These are phyloP conservation scores for Aechmea fasciata DNA, from an alignment of 176 grass and related monocot species.

Conservation along the genomic window DNA sequence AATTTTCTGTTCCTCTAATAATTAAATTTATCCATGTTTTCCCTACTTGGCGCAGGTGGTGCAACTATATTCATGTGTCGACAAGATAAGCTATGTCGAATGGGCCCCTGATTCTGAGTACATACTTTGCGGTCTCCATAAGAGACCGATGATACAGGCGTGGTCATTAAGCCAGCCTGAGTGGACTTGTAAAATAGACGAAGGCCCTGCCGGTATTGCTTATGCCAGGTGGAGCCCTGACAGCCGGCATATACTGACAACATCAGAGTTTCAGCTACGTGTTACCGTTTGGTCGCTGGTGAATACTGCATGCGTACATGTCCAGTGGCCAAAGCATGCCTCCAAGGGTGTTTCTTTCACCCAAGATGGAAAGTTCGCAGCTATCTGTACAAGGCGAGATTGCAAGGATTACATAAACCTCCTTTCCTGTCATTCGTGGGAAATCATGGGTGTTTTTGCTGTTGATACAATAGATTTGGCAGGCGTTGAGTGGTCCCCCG, in stretches of 20 bases:
- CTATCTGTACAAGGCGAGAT: constrained; percentile 73
- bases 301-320: constrained; percentile 88
- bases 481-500: constrained; percentile 83
- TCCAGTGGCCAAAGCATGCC: constrained; percentile 79
- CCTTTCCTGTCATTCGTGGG: constrained; percentile 86
- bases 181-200: constrained; percentile 97
- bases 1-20: background rate
- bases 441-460: constrained; percentile 78
- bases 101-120: constrained; percentile 92
- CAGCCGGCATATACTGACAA: constrained; percentile 85
- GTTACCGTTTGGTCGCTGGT: constrained; percentile 90
- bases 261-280: constrained; percentile 94
- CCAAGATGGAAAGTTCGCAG: constrained; percentile 84
- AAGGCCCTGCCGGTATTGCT: constrained; percentile 77
- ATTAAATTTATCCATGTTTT: constrained; percentile 7
- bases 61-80: constrained; percentile 82
- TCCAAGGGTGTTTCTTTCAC: constrained; percentile 84
- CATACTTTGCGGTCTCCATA: constrained; percentile 85
- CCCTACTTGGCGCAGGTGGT: constrained; percentile 41
- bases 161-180: constrained; percentile 91
- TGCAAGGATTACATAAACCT: constrained; percentile 96
- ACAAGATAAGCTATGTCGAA: constrained; percentile 93
- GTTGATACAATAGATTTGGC: constrained; percentile 81
- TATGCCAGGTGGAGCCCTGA: constrained; percentile 96
- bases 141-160: constrained; percentile 82